Conservation (phyloP, 2,329 filamentous ascomycete species). For the Fusarium keratoplasticum region DNA sequence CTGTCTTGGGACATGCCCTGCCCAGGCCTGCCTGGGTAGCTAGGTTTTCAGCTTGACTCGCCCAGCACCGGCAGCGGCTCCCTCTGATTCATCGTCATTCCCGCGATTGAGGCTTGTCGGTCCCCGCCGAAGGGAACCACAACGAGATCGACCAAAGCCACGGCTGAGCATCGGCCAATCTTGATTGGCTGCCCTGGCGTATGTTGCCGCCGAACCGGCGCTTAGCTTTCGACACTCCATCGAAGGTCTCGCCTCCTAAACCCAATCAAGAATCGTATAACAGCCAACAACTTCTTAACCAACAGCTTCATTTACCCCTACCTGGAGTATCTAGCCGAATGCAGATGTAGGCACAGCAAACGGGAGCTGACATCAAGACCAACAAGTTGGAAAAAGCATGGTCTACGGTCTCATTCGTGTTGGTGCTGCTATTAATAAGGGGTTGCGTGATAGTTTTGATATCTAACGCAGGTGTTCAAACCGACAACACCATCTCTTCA, state of each 20-base stretch:
- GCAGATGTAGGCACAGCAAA: background rate
- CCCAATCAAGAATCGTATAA: constrained; percentile 14
- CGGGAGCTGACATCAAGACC: background rate
- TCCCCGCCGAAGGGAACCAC: constrained; percentile 24
- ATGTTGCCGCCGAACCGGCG: constrained; percentile 31
- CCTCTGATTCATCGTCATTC: constrained; percentile 15
- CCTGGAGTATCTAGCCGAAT: constrained; percentile 12
- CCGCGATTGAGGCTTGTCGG: constrained; percentile 28
- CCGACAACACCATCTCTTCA: constrained; percentile 48
- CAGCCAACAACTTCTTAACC: constrained; percentile 11
- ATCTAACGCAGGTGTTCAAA: background rate
- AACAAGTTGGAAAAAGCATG: background rate
- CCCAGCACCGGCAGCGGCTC: background rate
- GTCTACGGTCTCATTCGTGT: background rate
- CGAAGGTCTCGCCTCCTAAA: background rate
- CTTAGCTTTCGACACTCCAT: constrained; percentile 30
- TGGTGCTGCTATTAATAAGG: constrained; percentile 9
- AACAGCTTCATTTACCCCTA: constrained; percentile 13
- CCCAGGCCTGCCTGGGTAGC: background rate
- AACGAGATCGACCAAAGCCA: constrained; percentile 13
- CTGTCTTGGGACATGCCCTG: background rate
- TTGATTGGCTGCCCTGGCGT: constrained; percentile 28
- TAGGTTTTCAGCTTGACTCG: background rate
- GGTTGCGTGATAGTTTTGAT: constrained; percentile 7
- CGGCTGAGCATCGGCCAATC: background rate